phyloP scores from a whole-genome alignment of 2,329 filamentous ascomycete species.

The Paraconiothyrium sp. region DNA sequence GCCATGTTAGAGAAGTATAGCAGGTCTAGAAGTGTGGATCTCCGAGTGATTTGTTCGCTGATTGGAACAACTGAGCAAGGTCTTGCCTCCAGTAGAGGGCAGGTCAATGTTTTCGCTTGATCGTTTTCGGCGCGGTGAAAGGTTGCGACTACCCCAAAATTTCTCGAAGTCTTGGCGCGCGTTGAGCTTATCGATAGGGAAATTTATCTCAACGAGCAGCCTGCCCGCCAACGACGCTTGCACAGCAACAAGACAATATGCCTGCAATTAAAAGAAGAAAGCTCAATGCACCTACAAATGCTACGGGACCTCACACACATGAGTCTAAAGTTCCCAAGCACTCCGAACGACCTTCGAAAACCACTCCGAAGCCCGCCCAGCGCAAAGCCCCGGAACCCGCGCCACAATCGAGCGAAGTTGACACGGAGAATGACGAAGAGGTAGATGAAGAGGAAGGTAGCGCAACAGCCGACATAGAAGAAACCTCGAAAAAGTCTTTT shows the following conservation, averaged over 20 bases:
- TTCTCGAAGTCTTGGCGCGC: slow-evolving; percentile 35
- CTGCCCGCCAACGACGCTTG: slow-evolving; percentile 2
- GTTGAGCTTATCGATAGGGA: slow-evolving; percentile 31
- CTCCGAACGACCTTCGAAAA: slow-evolving; percentile 7
- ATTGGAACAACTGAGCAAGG: background rate
- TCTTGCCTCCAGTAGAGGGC: background rate
- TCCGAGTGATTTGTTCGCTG: background rate
- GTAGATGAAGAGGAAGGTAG: slow-evolving; percentile 18
- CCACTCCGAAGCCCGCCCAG: slow-evolving; percentile 24
- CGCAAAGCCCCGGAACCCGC: slow-evolving; percentile 28
- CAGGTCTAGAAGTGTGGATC: background rate
- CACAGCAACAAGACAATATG: slow-evolving; percentile 41
- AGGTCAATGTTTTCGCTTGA: background rate
- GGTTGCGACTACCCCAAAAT: slow-evolving; percentile 18
- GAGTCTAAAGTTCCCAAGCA: slow-evolving; percentile 29
- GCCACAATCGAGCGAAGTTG: slow-evolving; percentile 37
- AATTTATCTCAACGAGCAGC: slow-evolving; percentile 9
- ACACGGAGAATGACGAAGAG: slow-evolving; percentile 21
- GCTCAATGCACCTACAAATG: slow-evolving; percentile 37
- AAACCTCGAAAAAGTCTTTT: slow-evolving; percentile 68
- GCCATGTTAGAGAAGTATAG: slow-evolving; percentile 32
- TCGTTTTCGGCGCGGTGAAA: slow-evolving; percentile 2
- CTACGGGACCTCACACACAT: slow-evolving; percentile 14
- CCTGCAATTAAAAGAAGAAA: slow-evolving; percentile 56
- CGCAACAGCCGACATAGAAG: slow-evolving; percentile 31